Evolutionary conservation across 2,329 filamentous ascomycete species (phyloP).

Genomic region (Penicillium sp.): DNA sequence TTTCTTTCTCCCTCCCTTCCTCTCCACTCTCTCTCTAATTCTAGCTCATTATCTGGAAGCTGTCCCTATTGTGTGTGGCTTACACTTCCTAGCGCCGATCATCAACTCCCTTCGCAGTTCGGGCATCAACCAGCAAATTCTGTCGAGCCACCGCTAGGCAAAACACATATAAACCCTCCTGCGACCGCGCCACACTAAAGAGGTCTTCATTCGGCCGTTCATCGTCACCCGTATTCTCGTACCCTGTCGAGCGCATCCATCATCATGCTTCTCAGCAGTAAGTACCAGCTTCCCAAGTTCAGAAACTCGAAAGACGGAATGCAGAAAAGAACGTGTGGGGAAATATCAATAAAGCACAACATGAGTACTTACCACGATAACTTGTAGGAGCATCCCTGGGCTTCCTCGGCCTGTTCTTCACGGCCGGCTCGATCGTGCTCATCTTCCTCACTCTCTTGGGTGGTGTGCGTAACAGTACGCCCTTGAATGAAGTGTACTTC

Average conservation of each 20-base stretch:
- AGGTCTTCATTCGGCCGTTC: neutral
- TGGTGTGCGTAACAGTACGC: slow-evolving; percentile 49
- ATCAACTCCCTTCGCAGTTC: neutral
- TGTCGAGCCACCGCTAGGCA: too few species aligned
- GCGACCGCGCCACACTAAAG: neutral
- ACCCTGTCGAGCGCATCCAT: neutral
- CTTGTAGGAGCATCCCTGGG: slow-evolving; percentile 50
- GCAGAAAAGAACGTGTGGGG: neutral
- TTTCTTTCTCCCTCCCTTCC: neutral
- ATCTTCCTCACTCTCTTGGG: slow-evolving; percentile 62
- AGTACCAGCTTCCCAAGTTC: slow-evolving; percentile 4
- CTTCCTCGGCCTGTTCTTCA: slow-evolving; percentile 54
- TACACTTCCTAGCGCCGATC: too few species aligned
- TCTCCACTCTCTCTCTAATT: slow-evolving; percentile 4
- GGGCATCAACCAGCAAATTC: slow-evolving; percentile 7
- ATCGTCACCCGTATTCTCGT: too few species aligned
- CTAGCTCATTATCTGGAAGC: too few species aligned
- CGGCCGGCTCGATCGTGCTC: slow-evolving; percentile 56
- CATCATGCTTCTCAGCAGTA: slow-evolving; percentile 31
- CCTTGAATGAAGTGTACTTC: slow-evolving; percentile 76
- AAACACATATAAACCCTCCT: neutral
- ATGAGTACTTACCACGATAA: too few species aligned
- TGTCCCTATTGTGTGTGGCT: too few species aligned
- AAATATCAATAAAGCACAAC: too few species aligned
- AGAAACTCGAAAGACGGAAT: neutral